Conservation (phyloP, 202 grass and related monocot species). For the Zizania palustris region DNA sequence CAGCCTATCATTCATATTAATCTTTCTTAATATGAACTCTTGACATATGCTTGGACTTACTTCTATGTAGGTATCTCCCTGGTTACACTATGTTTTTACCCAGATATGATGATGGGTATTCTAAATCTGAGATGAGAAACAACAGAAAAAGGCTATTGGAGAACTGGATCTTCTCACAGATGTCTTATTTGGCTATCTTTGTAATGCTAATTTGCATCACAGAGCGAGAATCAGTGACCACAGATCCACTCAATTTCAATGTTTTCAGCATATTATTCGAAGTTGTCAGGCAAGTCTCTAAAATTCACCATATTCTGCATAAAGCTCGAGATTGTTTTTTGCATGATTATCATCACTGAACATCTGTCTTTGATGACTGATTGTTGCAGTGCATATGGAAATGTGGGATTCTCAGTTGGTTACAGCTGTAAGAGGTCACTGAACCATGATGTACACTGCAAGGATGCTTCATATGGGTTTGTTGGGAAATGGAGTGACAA, state of each 20-base stretch:
- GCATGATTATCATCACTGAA: conserved; percentile 14
- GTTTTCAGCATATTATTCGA: conserved; percentile 82
- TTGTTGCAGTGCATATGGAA: conserved; percentile 69
- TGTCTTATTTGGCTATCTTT: conserved; percentile 62
- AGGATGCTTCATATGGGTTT: conserved; percentile 69
- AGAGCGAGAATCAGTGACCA: conserved; percentile 47
- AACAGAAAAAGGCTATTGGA: conserved; percentile 42
- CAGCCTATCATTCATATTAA: background rate
- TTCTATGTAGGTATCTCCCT: conserved; percentile 65
- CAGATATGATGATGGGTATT: conserved; percentile 20
- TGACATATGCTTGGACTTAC: conserved; percentile 18
- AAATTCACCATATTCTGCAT: background rate
- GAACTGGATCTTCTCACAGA: conserved; percentile 61
- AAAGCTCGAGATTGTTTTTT: background rate
- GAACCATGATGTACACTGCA: conserved; percentile 52
- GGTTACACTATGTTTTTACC: conserved; percentile 62
- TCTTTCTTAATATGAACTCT: background rate
- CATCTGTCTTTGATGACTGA: conserved; percentile 17
- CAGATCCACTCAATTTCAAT: conserved; percentile 79
- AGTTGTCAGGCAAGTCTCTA: conserved; percentile 60
- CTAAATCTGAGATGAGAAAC: conserved; percentile 23
- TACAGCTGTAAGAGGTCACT: conserved; percentile 66
- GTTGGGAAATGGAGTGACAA: conserved; percentile 69
- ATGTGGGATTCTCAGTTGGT: conserved; percentile 74
- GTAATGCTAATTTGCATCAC: conserved; percentile 68